Base-by-base conservation (phyloP, 2,329 filamentous ascomycete genomes). In the Aciculosporium take region DNA sequence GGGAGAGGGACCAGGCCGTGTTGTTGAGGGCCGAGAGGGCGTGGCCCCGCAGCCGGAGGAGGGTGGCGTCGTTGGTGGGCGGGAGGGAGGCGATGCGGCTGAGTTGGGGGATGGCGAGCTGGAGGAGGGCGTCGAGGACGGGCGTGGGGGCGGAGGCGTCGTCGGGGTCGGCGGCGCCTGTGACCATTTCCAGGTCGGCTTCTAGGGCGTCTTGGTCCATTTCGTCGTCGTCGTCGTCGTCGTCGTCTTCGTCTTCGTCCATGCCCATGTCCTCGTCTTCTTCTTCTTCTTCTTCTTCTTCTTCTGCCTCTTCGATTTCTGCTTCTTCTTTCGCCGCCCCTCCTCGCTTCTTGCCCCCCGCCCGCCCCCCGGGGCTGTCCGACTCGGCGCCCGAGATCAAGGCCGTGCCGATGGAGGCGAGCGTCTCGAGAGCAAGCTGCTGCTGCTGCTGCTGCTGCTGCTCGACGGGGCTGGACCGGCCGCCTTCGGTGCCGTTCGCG, bases 161-260 rank as follows among this genome's bases (percentile, higher is more conserved):
- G 9, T 58, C 51, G n/a, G 64, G 61, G 23, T 66, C 63, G 17
- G 59, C 62, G 7, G 64, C 62, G 3, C 71, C 74, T 0, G 72
- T 72, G 2, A 83, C 75, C 58, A 73, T 67, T 4, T 75, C 76
- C 72, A 83, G 78, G 51, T 82, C 79, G 23, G 71, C 74, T 45
- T 74, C 66, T 45, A 80, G 69, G 38, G 71, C 71, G 39, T 72
- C 72, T 21, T 71, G 61, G 40, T 69, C 65, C 66, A 75, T 74
- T 42, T 74, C 71, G n/a, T 71, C 65, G 3, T 69, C 65, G 0
- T 56, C 58, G 3, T 55, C 58, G 9, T 58, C 59, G 1, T 56
- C 56, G 5, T 56, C 56, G 2, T 55, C 60, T 7, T 56, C 59
- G 3, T 51, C 56, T 25, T 60, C 59, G 3, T 54, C 58, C 58